Evolutionary conservation across 225 moss, liverwort and hornwort genomes (phyloP), one percentile per base, ranked within the genome.

Genomic region (Thuidium tamariscinum): DNA sequence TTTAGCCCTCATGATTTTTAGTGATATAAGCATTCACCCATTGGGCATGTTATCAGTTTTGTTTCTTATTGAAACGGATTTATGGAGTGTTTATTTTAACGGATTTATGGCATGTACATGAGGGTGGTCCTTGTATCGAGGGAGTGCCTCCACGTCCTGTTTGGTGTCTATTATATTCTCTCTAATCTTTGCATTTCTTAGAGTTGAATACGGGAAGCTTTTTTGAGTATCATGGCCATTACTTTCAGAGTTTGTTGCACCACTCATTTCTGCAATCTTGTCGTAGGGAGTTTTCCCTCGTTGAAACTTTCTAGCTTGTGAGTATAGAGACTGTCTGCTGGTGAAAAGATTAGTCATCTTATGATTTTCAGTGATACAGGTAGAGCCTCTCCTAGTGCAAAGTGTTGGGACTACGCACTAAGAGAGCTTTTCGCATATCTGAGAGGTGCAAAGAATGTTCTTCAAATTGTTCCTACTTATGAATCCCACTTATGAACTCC

Each of bases 231-330:
- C 71, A 78, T 70, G 42, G 65, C 65, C 26, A 36, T 32, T 26
- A 25, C 36, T 81, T 18, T 49, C n/a, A 17, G 65, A 65, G 26
- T 81, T 32, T 26, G 49, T n/a, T 73, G 78, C 30, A 86, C 56
- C 19, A 49, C 89, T 83, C 93, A 52, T 96, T n/a, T 95, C 95
- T 48, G 86, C 90, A 87, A 94, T 96, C 62, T 60, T 94, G 83
- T 72, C 64, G 81, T 88, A 77, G 87, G 37, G 22, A 29, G 36
- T 25, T 26, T 49, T 34, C 37, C 26, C 10, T 67, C 34, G 34
- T 14, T 49, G 84, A 37, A 29, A 30, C 25, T 30, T 51, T 52
- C 15, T 86, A 81, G 64, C 41, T 81, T 52, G 54, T 19, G 76
- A 83, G 81, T 51, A 49, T 37, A 71, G 77, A 63, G 65, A 39